These are phyloP conservation scores for Crepidotus variabilis DNA, from an alignment of 768 basidiomycete species.

Conservation along the genomic window DNA sequence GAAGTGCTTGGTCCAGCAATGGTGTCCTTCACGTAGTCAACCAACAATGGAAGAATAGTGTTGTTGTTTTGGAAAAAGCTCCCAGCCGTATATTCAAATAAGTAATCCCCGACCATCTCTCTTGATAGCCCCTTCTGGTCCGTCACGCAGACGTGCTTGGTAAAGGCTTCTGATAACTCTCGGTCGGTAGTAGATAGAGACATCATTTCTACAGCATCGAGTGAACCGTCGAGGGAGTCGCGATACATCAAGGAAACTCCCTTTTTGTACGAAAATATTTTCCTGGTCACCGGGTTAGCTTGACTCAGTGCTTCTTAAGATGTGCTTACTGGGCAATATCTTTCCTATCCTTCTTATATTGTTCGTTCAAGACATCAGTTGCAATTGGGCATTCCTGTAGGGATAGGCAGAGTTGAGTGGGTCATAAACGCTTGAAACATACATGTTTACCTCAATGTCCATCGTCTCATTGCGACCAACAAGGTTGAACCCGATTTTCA, in stretches of 20 bases:
- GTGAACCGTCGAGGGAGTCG: conserved; percentile 56
- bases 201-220: conserved; percentile 19
- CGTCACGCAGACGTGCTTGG: conserved; percentile 76
- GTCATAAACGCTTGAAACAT: not conserved
- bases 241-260: conserved; percentile 90
- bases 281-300: too few relatives aligned
- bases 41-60: conserved; percentile 79
- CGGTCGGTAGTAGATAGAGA: conserved; percentile 25
- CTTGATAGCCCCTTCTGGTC: conserved; percentile 78
- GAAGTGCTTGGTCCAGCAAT: conserved; percentile 40
- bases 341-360: conserved; percentile 55
- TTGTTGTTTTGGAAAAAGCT: conserved; percentile 99
- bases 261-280: conserved; percentile 74
- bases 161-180: conserved; percentile 31
- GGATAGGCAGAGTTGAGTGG: not conserved
- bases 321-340: conserved; percentile 60
- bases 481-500: conserved; percentile 87
- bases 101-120: conserved; percentile 74
- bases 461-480: conserved; percentile 70
- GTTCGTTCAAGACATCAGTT: conserved; percentile 72
- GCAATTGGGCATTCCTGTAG: conserved; percentile 88
- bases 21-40: conserved; percentile 76
- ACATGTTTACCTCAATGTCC: conserved; percentile 78
- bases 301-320: too few relatives aligned
- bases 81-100: conserved; percentile 83